Conservation (phyloP, 257 asterid species). For the Prunella vulgaris region DNA sequence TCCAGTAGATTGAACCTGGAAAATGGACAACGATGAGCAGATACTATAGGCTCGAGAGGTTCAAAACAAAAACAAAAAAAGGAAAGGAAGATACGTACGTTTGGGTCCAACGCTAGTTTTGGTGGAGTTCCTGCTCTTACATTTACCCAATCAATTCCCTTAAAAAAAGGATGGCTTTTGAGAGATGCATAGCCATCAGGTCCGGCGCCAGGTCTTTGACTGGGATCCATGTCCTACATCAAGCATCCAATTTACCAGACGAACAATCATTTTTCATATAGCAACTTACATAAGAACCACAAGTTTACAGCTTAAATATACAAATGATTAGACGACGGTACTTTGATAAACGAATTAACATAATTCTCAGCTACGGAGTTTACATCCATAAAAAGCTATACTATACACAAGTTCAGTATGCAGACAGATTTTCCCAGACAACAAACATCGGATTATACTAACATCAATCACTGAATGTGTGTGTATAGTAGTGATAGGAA, state of each 20-base stretch:
- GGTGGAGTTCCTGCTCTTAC: conserved; percentile 73
- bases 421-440: too few species aligned
- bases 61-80: neutral
- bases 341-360: too few species aligned
- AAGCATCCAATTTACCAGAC: neutral
- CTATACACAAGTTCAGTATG: too few species aligned
- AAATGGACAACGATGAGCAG: conserved; percentile 1
- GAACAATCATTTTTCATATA: neutral
- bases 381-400: too few species aligned
- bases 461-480: neutral
- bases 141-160: conserved; percentile 72
- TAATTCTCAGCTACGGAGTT: too few species aligned
- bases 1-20: conserved; percentile 43
- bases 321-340: too few species aligned
- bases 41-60: neutral
- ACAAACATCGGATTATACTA: neutral
- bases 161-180: conserved; percentile 80
- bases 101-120: conserved; percentile 58
- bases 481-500: neutral
- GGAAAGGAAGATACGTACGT: conserved; percentile 36
- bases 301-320: too few species aligned
- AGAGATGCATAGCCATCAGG: conserved; percentile 72
- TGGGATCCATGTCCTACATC: conserved; percentile 80
- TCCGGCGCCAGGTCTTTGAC: conserved; percentile 92
- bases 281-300: too few species aligned